A percentile compares a stretch with the other conserved stretches of the same genome.
Conservation (phyloP, 2,329 filamentous ascomycete species). For the Pseudopyricularia cyperi region DNA sequence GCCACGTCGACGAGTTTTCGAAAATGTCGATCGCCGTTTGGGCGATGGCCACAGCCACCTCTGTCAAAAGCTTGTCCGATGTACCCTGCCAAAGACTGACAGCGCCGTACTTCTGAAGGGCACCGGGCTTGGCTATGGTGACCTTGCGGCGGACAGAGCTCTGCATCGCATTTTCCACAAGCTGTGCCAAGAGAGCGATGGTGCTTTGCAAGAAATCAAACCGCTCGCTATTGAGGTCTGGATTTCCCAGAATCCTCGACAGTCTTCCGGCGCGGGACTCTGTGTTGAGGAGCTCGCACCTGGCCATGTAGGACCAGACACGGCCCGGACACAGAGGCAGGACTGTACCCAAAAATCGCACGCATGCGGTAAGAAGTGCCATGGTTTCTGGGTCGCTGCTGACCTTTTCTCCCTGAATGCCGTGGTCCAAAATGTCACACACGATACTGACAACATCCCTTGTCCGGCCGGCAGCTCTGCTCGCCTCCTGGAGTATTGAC, state of each 20-base stretch:
- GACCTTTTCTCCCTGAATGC: constrained; percentile 42
- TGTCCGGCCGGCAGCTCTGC: constrained; percentile 39
- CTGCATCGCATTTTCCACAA: constrained; percentile 63
- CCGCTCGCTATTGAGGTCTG: constrained; percentile 64
- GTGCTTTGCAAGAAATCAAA: constrained; percentile 68
- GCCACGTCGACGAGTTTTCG: constrained; percentile 78
- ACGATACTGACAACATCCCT: constrained; percentile 71
- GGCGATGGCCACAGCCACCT: constrained; percentile 59
- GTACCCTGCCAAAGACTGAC: constrained; percentile 54
- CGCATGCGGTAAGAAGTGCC: constrained; percentile 53
- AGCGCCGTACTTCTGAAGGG: constrained; percentile 6
- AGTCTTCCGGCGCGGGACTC: constrained; percentile 67
- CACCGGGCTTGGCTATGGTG: background rate
- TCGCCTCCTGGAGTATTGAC: constrained; percentile 44
- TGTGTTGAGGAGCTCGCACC: constrained; percentile 66
- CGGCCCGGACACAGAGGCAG: constrained; percentile 65
- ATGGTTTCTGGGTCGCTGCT: constrained; percentile 52
- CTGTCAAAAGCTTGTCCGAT: constrained; percentile 64
- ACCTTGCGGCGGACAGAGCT: constrained; percentile 56
- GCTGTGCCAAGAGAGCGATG: constrained; percentile 57
- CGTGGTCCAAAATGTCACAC: constrained; percentile 70
- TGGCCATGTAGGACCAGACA: constrained; percentile 80
- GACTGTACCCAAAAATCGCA: constrained; percentile 67
- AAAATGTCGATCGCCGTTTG: constrained; percentile 70
- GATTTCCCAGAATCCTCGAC: constrained; percentile 63